phyloP scores from a whole-genome alignment of 257 asterid species.

The Ophiorrhiza pumila region DNA sequence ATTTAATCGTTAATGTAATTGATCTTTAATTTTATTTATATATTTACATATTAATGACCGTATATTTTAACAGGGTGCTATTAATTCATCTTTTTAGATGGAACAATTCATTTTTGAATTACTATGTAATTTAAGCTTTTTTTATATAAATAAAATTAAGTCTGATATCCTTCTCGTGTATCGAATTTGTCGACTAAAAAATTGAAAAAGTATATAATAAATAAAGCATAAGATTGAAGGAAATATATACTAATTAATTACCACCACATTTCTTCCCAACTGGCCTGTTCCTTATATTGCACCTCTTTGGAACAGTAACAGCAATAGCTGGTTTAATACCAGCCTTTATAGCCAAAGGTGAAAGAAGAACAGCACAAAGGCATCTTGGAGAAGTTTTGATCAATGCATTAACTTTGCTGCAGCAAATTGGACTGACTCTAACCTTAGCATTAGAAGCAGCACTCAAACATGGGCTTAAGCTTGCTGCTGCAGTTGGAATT shows the following conservation, averaged over 20 bases:
- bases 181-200: too few relatives aligned
- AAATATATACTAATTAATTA: conserved; percentile 10
- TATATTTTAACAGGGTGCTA: too few relatives aligned
- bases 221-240: not conserved
- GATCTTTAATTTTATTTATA: not conserved
- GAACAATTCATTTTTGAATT: too few relatives aligned
- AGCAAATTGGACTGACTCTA: conserved; percentile 27
- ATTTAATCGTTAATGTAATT: not conserved
- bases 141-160: too few relatives aligned
- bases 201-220: too few relatives aligned
- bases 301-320: conserved; percentile 35
- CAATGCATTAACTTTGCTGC: conserved; percentile 26
- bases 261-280: conserved; percentile 44
- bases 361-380: conserved; percentile 35
- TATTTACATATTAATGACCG: too few relatives aligned
- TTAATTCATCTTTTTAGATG: too few relatives aligned
- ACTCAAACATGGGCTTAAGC: conserved; percentile 34
- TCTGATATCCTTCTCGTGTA: too few relatives aligned
- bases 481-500: conserved; percentile 14
- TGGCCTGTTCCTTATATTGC: conserved; percentile 33
- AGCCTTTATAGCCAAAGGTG: conserved; percentile 31
- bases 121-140: too few relatives aligned
- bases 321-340: conserved; percentile 34
- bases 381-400: conserved; percentile 31
- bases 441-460: conserved; percentile 25